Evolutionary conservation across 371 early-diverging fungal species (phyloP).

Genomic region (Lichtheimia corymbifera): DNA sequence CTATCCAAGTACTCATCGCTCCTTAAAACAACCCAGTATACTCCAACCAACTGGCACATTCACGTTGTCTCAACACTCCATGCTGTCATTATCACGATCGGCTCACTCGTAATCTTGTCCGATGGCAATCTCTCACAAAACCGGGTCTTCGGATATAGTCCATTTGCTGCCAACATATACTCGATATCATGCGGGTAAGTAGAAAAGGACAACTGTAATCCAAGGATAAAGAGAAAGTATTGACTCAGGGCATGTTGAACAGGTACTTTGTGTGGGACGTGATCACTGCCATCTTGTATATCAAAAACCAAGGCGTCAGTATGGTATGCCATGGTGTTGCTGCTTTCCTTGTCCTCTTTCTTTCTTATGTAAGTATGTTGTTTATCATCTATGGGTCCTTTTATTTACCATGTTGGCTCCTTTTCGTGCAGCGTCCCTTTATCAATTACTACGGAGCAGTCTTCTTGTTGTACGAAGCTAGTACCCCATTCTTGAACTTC

Average conservation of each 20-base stretch:
- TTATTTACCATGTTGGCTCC: not conserved
- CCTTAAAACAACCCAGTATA: slow-evolving; percentile 26
- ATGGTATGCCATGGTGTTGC: slow-evolving; percentile 85
- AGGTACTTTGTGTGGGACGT: slow-evolving; percentile 95
- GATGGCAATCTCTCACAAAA: slow-evolving; percentile 64
- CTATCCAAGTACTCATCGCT: not conserved
- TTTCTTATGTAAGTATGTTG: slow-evolving; percentile 66
- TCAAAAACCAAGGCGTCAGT: slow-evolving; percentile 70
- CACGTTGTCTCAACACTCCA: slow-evolving; percentile 71
- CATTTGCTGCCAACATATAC: slow-evolving; percentile 75
- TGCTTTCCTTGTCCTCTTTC: slow-evolving; percentile 76
- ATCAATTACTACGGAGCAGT: slow-evolving; percentile 86
- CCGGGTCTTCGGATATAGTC: slow-evolving; percentile 75
- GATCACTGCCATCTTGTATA: slow-evolving; percentile 62
- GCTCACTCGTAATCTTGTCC: slow-evolving; percentile 66
- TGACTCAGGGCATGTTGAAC: slow-evolving; percentile 9
- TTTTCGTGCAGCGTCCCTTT: slow-evolving; percentile 67
- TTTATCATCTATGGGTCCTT: not conserved
- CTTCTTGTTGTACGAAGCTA: slow-evolving; percentile 88
- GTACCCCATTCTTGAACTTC: slow-evolving; percentile 89
- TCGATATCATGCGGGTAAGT: slow-evolving; percentile 82
- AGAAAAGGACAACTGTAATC: not conserved
- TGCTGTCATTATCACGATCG: slow-evolving; percentile 55
- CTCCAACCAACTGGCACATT: slow-evolving; percentile 69
- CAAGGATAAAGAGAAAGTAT: not conserved